phyloP scores from a whole-genome alignment of 2,329 filamentous ascomycete genomes.

The Tolypocladium amazonense region DNA sequence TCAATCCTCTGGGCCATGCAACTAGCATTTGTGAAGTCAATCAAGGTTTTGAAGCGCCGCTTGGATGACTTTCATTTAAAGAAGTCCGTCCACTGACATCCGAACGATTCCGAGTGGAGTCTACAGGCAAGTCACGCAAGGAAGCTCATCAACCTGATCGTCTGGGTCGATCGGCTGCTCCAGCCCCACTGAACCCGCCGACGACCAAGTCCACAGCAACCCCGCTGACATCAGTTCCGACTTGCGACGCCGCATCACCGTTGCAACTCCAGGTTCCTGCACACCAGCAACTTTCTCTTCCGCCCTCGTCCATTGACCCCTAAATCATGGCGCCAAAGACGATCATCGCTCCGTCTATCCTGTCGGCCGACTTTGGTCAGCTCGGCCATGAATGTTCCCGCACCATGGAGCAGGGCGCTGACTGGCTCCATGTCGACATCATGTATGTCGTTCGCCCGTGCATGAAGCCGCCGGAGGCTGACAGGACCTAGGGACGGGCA shows the following conservation, averaged over 20 bases:
- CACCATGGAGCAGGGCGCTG: slow-evolving; percentile 77
- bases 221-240: slow-evolving; percentile 7
- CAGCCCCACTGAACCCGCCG: slow-evolving; percentile 8
- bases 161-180: neutral
- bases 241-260: neutral
- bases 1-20: neutral
- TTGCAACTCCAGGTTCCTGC: neutral
- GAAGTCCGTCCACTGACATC: too few species aligned
- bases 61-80: neutral
- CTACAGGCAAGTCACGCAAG: neutral
- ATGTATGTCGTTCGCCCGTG: slow-evolving; percentile 37
- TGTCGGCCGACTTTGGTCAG: slow-evolving; percentile 89
- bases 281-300: neutral
- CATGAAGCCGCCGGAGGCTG: neutral
- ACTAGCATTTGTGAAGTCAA: too few species aligned
- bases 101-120: neutral
- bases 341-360: slow-evolving; percentile 96
- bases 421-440: slow-evolving; percentile 94
- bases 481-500: slow-evolving; percentile 70
- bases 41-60: neutral
- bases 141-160: neutral
- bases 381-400: slow-evolving; percentile 77
- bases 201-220: neutral
- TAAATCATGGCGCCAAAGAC: slow-evolving; percentile 73
- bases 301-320: neutral